A percentile compares a stretch with the other conserved stretches of the same genome.
phyloP scores from a whole-genome alignment of 257 asterid species.

The Fraxinus quadrangulata region DNA sequence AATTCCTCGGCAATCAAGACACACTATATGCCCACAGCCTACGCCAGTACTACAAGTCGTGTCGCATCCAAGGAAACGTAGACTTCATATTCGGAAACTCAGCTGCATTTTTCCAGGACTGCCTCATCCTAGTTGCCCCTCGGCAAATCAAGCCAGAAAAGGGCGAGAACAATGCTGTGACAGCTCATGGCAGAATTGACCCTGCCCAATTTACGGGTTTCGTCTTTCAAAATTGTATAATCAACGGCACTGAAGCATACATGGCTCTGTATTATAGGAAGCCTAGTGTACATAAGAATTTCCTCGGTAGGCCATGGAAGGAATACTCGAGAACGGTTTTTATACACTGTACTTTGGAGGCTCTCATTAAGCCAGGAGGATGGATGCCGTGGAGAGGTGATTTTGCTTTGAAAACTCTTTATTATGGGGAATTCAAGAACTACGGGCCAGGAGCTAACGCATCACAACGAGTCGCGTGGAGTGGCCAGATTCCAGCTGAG shows the following conservation, averaged over 20 bases:
- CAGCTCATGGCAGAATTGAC: conserved; percentile 55
- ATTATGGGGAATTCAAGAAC: conserved; percentile 37
- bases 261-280: conserved; percentile 29
- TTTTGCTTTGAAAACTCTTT: conserved; percentile 38
- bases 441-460: conserved; percentile 30
- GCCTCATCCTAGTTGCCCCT: conserved; percentile 44
- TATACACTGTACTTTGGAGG: conserved; percentile 28
- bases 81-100: conserved; percentile 60
- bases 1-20: conserved; percentile 59
- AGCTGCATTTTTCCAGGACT: conserved; percentile 47
- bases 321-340: conserved; percentile 39
- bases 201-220: conserved; percentile 55
- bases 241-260: conserved; percentile 33
- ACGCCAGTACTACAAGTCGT: conserved; percentile 58
- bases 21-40: conserved; percentile 48
- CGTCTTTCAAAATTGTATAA: conserved; percentile 25
- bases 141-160: conserved; percentile 42
- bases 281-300: conserved; percentile 32
- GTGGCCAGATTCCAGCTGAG: conserved; percentile 30
- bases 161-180: conserved; percentile 51
- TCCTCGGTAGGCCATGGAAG: conserved; percentile 47
- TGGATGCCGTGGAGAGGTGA: conserved; percentile 42
- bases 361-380: conserved; percentile 30
- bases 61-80: conserved; percentile 54
- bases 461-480: conserved; percentile 30